Base-by-base conservation (phyloP, 768 basidiomycete genomes). In the Russula vinacea region DNA sequence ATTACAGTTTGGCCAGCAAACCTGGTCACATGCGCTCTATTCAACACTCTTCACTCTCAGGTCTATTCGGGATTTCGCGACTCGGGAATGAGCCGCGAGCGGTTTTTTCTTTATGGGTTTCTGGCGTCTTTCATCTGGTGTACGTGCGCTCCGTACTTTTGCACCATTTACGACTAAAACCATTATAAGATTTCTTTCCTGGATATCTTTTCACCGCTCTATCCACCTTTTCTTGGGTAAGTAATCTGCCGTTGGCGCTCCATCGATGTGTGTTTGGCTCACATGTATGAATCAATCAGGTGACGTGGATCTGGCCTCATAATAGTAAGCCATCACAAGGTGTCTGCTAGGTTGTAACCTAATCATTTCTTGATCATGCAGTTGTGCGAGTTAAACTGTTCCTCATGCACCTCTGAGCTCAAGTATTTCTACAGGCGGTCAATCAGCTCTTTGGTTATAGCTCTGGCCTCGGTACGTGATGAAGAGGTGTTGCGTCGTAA, bases 1-100 rank as follows among this genome's bases (percentile, higher is more conserved):
- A 63, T 32, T 24, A 13, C 67, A 72, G 76, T 92, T 72, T 92
- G 90, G 90, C 90, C 90, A 0, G 75, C 78, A 24, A 86, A 88
- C 63, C 80, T 92, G 24, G 88, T 91, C 47, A 84, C 81, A 16
- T 90, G 90, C 68, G 87, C 89, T 2, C 70, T 83, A 39, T 89
- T 91, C 76, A 91, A 91, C 69, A 90, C 89, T 1, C 78, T 91
- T 0, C 91, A 93, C 74, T 84, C 85, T 0, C 82, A 85, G 58
- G 75, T 80, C 60, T 88, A 88, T 67, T 78, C 84, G 3, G 89
- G 89, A 52, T 80, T 81, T 19, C 86, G 88, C 16, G 79, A 74
- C 33, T 78, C 81, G 3, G 88, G 88, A 42, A 76, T 92, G 50
- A 84, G 82, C 66, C 84, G 92, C 60, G 87, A 89, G 72, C 80